phyloP scores from a whole-genome alignment of 1,139 yeast species.

The Tardiomyces digboiensis region DNA sequence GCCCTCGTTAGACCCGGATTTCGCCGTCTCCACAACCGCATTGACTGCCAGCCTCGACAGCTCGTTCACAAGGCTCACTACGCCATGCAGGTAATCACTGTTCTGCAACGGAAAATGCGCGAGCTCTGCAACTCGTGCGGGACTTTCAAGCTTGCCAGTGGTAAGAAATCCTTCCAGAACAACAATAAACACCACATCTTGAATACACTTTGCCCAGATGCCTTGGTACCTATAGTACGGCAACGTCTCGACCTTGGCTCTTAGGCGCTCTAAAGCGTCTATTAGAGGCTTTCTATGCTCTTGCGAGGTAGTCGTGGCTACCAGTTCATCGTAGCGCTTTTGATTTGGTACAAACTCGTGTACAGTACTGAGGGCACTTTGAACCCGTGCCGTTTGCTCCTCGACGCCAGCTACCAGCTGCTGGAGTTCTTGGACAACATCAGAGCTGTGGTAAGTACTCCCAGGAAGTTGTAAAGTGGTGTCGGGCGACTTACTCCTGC shows the following conservation, averaged over 20 bases:
- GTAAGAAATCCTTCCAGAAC: slow-evolving; percentile 14
- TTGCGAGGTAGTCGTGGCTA: slow-evolving; percentile 4
- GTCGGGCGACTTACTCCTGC: not conserved
- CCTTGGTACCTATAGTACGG: slow-evolving; percentile 19
- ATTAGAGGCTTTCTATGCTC: slow-evolving; percentile 2
- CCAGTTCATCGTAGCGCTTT: not conserved
- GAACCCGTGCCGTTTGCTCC: not conserved
- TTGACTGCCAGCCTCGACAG: slow-evolving; percentile 23
- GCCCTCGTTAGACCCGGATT: slow-evolving; percentile 2
- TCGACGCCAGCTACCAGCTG: not conserved
- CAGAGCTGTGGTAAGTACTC: too few species aligned
- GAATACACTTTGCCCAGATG: slow-evolving; percentile 17
- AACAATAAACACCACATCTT: slow-evolving; percentile 13
- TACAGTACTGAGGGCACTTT: not conserved
- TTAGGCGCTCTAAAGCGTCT: slow-evolving; percentile 3
- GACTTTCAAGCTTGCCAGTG: slow-evolving; percentile 8
- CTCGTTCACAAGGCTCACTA: slow-evolving; percentile 20
- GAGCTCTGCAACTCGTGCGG: slow-evolving; percentile 4
- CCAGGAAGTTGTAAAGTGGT: too few species aligned
- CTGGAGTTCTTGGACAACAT: not conserved
- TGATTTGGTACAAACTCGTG: not conserved
- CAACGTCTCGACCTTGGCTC: slow-evolving; percentile 5
- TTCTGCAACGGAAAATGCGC: slow-evolving; percentile 9
- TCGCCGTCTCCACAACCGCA: slow-evolving; percentile 20
- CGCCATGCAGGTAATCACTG: slow-evolving; percentile 25